Evolutionary conservation across 140 eudicot genomes (phyloP), one percentile per base, ranked within the genome.

Genomic region (Anethum foeniculum): DNA sequence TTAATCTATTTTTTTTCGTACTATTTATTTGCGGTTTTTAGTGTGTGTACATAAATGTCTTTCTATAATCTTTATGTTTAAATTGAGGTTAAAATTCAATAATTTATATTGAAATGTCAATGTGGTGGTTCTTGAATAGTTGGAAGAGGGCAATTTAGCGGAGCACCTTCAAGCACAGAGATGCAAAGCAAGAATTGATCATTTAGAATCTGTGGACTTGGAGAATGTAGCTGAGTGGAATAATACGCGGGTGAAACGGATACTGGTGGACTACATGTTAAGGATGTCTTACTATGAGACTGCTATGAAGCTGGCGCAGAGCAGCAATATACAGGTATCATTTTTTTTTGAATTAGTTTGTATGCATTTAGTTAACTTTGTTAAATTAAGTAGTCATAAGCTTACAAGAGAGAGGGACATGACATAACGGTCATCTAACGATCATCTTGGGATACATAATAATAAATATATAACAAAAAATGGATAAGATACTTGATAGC

Each of bases 261-360:
- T 95, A 77, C 89, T 95, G 77, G 96, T 95, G 76, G 99, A 95
- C 62, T 92, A 95, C 84, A 91, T 95, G 99, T 46, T 95, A 86
- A 88, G 97, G 36, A 92, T 95, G 99, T 95, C 97, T 8, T 95
- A 95, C 82, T 91, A 87, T 83, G 92, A 85, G 49, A 95, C 97
- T 80, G 99, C 99, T 44, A 80, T 79, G 58, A 93, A 88, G 90
- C 92, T 95, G 56, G 96, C 97, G 15, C 96, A 93, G 84, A 87
- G 83, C 79, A 90, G 92, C 87, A 90, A 90, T 82, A 89, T 95
- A 82, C 92, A 86, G 97, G 99, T 95, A 62, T 48, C 11, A 76
- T 76, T 19, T 6, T 15, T 34, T 9, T 73, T 1, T 7, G 0
- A 34, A 8, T 3, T 32, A 21, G 47, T 38, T 34, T 41, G 10